A percentile compares a stretch with the other conserved stretches of the same genome.
Evolutionary conservation across 2,329 filamentous ascomycete genomes (phyloP).

Genomic region (Pseudomassariella vexata): DNA sequence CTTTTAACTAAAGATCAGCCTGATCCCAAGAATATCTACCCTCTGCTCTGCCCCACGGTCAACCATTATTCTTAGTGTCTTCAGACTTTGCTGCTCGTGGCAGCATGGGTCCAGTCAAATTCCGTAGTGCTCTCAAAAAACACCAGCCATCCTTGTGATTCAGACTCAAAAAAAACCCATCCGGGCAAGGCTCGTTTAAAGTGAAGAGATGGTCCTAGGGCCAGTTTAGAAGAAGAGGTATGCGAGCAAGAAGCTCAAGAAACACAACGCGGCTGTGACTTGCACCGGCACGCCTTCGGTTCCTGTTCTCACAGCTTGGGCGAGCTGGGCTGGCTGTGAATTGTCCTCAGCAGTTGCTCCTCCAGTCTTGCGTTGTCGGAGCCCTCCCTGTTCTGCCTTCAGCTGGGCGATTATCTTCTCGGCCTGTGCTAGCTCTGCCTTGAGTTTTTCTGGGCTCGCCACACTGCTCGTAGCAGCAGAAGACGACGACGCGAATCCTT

Average conservation of each 20-base stretch:
- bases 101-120: no score
- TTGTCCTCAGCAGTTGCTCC: conserved; percentile 43
- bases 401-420: conserved; percentile 67
- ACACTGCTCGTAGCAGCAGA: conserved; percentile 17
- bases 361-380: conserved; percentile 73
- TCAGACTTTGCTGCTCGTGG: no score
- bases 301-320: conserved; percentile 49
- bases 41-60: no score
- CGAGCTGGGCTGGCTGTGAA: conserved; percentile 38
- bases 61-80: no score
- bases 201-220: no score
- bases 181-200: no score
- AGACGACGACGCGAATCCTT: conserved; percentile 20
- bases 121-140: no score
- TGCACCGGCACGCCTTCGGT: conserved; percentile 81
- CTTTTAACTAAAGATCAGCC: no score
- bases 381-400: conserved; percentile 59
- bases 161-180: no score
- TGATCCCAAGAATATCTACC: no score
- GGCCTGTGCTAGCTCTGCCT: conserved; percentile 68
- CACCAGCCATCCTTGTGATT: no score
- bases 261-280: conserved; percentile 74
- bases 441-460: conserved; percentile 56
- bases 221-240: conserved; percentile 92
- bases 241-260: conserved; percentile 87